Evolutionary conservation across 2,329 filamentous ascomycete species (phyloP), one percentile per base, ranked within the genome.

Genomic region (Monosporascus ibericus): DNA sequence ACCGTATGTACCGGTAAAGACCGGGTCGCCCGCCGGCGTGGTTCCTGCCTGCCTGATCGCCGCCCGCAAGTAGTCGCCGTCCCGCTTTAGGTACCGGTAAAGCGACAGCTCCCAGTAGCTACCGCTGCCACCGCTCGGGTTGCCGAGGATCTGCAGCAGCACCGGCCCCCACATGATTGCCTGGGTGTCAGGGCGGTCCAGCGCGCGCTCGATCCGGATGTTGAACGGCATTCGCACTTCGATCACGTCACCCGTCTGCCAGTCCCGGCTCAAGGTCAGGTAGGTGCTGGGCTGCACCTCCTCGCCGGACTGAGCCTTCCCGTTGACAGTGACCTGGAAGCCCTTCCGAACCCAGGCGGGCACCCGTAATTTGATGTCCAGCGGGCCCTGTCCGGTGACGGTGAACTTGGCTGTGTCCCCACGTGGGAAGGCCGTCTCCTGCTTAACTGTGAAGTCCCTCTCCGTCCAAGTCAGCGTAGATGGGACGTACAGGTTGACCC

Each of bases 111-210:
- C 58, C 51, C 54, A 58, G 53, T 53, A 67, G 25, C 60, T 58
- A 17, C 44, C 60, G 50, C 54, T 60, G 27, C 49, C 53, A 42
- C 49, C 56, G 48, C 47, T 53, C 18, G 64, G 61, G 3, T 34
- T 56, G 42, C 66, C 66, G 44, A 68, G 51, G 37, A 60, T 56
- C 51, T 68, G 66, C 27, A 68, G 62, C 2, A 66, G 37, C 8
- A 66, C 42, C 0, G 66, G 66, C 0, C 66, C 66, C 64, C 64
- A 66, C 57, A 66, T 59, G 57, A 68, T 56, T 20, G 60, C 57
- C 51, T 68, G 66, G 7, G 64, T 68, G 40, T 68, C 65, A 0
- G 66, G 65, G 15, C 65, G 63, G 57, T 68, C 66, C 5, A 60
- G 54, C 3, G 64, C 60, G 37, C 65, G 63, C 57, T 68, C 66